These are phyloP conservation scores for Lotmaria passim DNA, from an alignment of 208 protist genomes.

Conservation along the genomic window DNA sequence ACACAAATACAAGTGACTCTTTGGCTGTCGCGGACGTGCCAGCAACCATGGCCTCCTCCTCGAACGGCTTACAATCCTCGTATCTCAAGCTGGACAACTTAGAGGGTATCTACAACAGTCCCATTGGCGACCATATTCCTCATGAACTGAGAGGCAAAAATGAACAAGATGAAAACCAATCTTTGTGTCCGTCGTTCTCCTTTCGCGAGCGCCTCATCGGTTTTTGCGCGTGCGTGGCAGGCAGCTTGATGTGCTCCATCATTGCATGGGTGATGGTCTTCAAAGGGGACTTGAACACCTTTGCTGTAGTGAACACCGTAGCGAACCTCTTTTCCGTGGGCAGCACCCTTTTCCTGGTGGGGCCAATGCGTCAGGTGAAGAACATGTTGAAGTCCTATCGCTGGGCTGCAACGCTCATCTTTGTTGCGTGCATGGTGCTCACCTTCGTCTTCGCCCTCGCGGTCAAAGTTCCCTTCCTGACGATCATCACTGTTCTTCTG, in stretches of 20 bases:
- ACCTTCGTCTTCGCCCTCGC: conserved; percentile 65
- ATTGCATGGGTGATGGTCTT: conserved; percentile 68
- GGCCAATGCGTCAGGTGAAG: conserved; percentile 60
- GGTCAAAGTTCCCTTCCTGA: conserved; percentile 44
- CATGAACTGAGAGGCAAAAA: background rate
- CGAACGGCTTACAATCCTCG: conserved; percentile 15
- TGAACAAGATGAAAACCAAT: conserved; percentile 28
- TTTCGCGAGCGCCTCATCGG: conserved; percentile 67
- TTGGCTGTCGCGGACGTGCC: background rate
- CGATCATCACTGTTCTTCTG: conserved; percentile 55
- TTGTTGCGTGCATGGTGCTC: conserved; percentile 54
- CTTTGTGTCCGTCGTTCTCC: conserved; percentile 47
- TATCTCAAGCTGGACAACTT: conserved; percentile 36
- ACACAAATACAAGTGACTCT: background rate
- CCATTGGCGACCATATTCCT: conserved; percentile 16
- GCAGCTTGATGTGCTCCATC: conserved; percentile 62
- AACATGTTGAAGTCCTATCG: conserved; percentile 71
- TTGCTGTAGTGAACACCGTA: conserved; percentile 66
- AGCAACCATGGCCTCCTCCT: background rate
- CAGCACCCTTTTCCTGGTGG: conserved; percentile 74
- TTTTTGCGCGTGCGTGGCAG: conserved; percentile 44
- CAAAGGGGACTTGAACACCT: conserved; percentile 49
- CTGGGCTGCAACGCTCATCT: conserved; percentile 56
- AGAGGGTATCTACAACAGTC: conserved; percentile 27
- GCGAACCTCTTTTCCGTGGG: conserved; percentile 61